phyloP scores from a whole-genome alignment of 305 asterid genomes.

The Andrographis paniculata region DNA sequence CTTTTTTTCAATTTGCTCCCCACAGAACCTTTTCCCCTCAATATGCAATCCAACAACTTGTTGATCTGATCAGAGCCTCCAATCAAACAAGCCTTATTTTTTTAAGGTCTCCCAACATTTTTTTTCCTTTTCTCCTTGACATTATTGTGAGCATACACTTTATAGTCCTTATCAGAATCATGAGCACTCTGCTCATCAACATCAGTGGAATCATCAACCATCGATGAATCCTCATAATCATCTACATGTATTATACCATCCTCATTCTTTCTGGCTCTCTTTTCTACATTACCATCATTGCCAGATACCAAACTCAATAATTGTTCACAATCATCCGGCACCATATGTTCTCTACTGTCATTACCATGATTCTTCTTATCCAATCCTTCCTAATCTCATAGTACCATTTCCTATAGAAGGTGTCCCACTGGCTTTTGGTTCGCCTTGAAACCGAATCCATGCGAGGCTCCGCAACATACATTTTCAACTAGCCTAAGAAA shows the following conservation, averaged over 20 bases:
- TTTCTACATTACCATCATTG: background rate
- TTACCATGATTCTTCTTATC: background rate
- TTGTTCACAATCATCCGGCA: background rate
- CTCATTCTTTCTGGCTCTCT: background rate
- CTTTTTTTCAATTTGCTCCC: constrained; percentile 21
- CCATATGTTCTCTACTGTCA: background rate
- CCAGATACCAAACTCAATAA: background rate
- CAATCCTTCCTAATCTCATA: constrained; percentile 17
- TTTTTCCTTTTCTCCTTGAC: background rate
- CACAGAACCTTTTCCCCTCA: constrained; percentile 19
- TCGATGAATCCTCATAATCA: constrained; percentile 3
- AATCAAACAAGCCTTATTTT: background rate
- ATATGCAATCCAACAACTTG: constrained; percentile 18
- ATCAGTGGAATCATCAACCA: background rate
- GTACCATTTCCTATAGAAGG: constrained; percentile 11
- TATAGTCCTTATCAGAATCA: constrained; percentile 7
- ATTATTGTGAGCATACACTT: background rate
- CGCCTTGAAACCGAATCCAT: constrained; percentile 28
- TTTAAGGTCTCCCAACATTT: constrained; percentile 5
- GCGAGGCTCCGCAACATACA: constrained; percentile 13
- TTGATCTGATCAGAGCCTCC: constrained; percentile 5
- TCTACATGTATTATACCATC: constrained; percentile 5
- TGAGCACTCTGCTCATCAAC: background rate
- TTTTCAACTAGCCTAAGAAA: background rate
- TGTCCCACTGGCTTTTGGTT: constrained; percentile 27